These are phyloP conservation scores for Cordyceps pruinosa DNA, from an alignment of 2,329 filamentous ascomycete genomes.

Conservation along the genomic window DNA sequence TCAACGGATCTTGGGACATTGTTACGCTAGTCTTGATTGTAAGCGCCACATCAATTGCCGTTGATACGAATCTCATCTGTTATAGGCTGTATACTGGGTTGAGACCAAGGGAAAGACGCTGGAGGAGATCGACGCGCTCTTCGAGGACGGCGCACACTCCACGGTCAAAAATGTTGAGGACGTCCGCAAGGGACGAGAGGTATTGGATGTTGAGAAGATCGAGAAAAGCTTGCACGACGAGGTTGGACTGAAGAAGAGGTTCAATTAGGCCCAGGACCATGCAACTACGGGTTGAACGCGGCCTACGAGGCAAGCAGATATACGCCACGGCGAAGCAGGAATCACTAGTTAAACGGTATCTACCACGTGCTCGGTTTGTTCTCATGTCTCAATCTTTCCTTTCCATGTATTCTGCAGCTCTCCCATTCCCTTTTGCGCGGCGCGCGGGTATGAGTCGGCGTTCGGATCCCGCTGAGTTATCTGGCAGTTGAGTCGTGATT, in stretches of 20 bases:
- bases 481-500: background rate
- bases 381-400: no score
- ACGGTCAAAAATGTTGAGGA: constrained; percentile 17
- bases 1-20: constrained; percentile 22
- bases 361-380: no score
- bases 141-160: constrained; percentile 18
- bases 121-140: constrained; percentile 34
- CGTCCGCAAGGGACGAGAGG: constrained; percentile 12
- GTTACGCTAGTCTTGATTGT: constrained; percentile 17
- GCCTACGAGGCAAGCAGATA: no score
- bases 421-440: no score
- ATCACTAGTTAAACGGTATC: no score
- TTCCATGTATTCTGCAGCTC: no score
- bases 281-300: no score
- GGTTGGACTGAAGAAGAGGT: background rate
- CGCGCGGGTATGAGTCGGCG: no score
- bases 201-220: background rate
- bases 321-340: no score
- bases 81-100: constrained; percentile 17
- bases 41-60: background rate
- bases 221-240: constrained; percentile 4
- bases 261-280: background rate
- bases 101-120: constrained; percentile 40
- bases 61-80: background rate
- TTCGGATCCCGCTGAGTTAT: no score